A percentile compares a stretch with the other conserved stretches of the same genome.
phyloP scores from a whole-genome alignment of 2,329 filamentous ascomycete genomes.

The Sclerotinia subarctica region DNA sequence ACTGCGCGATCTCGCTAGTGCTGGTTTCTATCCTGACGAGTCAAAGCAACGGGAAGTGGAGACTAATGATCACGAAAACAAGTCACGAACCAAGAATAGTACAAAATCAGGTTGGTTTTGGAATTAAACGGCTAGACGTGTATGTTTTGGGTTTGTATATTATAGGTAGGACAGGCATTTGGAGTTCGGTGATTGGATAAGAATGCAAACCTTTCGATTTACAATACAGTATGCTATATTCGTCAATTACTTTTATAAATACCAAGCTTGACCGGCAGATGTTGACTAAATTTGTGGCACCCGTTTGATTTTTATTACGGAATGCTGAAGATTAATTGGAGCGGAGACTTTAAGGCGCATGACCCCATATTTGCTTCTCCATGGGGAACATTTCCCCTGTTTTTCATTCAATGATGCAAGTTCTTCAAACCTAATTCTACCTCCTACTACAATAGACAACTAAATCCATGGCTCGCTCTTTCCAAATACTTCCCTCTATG shows the following conservation, averaged over 20 bases:
- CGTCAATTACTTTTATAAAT: conserved; percentile 8
- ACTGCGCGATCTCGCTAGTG: not conserved
- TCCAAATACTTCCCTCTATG: not conserved
- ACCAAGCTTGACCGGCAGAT: conserved; percentile 5
- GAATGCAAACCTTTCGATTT: conserved; percentile 4
- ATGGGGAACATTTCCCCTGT: conserved; percentile 6
- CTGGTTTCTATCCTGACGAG: not conserved
- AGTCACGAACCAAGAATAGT: conserved; percentile 5
- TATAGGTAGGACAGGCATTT: conserved; percentile 4
- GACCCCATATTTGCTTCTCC: conserved; percentile 7
- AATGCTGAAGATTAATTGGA: conserved; percentile 8
- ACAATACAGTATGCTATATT: conserved; percentile 1
- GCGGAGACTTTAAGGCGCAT: not conserved
- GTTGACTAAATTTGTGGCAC: conserved; percentile 3
- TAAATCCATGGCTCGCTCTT: not conserved
- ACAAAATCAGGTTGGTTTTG: conserved; percentile 25
- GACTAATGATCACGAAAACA: not conserved
- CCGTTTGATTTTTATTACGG: conserved; percentile 1
- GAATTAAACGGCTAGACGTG: conserved; percentile 20
- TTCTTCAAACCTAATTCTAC: not conserved
- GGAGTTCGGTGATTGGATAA: conserved; percentile 15
- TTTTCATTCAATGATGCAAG: not conserved
- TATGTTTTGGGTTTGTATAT: not conserved
- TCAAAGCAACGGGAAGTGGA: not conserved
- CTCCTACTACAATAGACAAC: not conserved